These are phyloP conservation scores for Gloeostereum incarnatum DNA, from an alignment of 768 basidiomycete species.

Conservation along the genomic window DNA sequence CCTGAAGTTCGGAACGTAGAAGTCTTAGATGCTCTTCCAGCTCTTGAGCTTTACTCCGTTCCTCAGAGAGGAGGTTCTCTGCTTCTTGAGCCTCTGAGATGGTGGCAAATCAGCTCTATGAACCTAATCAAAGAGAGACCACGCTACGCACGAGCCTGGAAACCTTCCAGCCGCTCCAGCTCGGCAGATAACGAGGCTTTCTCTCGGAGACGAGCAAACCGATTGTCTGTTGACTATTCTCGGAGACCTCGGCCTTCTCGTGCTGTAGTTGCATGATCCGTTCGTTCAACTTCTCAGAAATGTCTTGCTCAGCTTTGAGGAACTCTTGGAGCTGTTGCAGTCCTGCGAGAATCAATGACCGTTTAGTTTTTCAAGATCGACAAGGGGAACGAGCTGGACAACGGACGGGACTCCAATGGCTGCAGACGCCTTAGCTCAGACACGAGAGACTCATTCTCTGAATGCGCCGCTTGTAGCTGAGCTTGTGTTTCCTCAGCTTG, in stretches of 20 bases:
- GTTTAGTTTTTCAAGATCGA: no score
- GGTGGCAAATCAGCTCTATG: constrained; percentile 5
- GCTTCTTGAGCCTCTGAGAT: constrained; percentile 33
- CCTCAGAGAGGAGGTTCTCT: constrained; percentile 29
- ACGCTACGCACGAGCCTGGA: constrained; percentile 50
- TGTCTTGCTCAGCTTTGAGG: constrained; percentile 23
- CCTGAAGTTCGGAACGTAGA: constrained; percentile 29
- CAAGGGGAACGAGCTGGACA: no score
- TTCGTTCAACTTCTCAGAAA: constrained; percentile 19
- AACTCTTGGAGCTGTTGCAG: constrained; percentile 6
- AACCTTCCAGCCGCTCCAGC: constrained; percentile 44
- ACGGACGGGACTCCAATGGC: no score
- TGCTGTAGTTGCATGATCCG: constrained; percentile 19
- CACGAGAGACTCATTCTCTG: constrained; percentile 4
- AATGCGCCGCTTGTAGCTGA: no score
- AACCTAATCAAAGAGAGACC: background rate
- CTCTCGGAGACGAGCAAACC: constrained; percentile 67
- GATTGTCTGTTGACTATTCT: constrained; percentile 67
- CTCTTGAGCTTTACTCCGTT: constrained; percentile 27
- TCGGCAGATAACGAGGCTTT: constrained; percentile 53
- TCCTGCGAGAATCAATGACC: background rate
- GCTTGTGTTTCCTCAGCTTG: no score
- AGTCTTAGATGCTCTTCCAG: constrained; percentile 32
- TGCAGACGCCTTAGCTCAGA: no score
- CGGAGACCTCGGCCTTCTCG: constrained; percentile 24